phyloP scores from a whole-genome alignment of 441 rosid genomes.

The Breynia disticha region DNA sequence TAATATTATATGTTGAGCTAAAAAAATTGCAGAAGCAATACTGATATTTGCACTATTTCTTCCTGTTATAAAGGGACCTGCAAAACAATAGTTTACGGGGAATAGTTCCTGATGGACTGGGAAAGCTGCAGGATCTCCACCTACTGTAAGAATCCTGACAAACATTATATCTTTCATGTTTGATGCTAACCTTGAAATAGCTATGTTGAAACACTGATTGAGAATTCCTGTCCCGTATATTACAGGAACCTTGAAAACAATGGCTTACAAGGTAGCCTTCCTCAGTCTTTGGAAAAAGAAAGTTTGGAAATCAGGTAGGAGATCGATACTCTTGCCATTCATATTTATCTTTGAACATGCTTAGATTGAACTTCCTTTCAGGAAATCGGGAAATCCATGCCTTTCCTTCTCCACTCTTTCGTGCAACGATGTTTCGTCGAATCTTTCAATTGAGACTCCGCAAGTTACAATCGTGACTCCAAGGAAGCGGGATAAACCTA shows the following conservation, averaged over 20 bases:
- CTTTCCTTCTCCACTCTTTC: constrained; percentile 60
- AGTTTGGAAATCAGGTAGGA: constrained; percentile 65
- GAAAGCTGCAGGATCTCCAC: constrained; percentile 58
- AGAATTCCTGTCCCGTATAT: constrained; percentile 8
- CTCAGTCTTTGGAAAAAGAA: constrained; percentile 54
- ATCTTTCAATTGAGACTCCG: constrained; percentile 59
- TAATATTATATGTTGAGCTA: too few relatives aligned
- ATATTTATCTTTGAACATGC: constrained; percentile 11
- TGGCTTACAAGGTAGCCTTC: constrained; percentile 62
- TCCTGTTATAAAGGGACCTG: constrained; percentile 52
- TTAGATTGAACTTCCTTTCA: constrained; percentile 22
- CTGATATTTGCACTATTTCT: constrained; percentile 8
- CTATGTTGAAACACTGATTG: not conserved
- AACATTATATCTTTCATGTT: constrained; percentile 1
- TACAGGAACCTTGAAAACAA: constrained; percentile 83
- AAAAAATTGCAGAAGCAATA: not conserved
- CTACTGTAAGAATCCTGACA: constrained; percentile 49
- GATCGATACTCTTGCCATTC: constrained; percentile 2
- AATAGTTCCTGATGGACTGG: constrained; percentile 62
- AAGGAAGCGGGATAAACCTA: constrained; percentile 31
- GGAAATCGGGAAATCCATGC: constrained; percentile 71
- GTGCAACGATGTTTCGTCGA: constrained; percentile 56
- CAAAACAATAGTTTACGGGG: constrained; percentile 70
- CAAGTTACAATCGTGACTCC: constrained; percentile 54
- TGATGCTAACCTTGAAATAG: not conserved